These are phyloP conservation scores for Aspergillus sparsus DNA, from an alignment of 495 filamentous ascomycete genomes.

Conservation along the genomic window DNA sequence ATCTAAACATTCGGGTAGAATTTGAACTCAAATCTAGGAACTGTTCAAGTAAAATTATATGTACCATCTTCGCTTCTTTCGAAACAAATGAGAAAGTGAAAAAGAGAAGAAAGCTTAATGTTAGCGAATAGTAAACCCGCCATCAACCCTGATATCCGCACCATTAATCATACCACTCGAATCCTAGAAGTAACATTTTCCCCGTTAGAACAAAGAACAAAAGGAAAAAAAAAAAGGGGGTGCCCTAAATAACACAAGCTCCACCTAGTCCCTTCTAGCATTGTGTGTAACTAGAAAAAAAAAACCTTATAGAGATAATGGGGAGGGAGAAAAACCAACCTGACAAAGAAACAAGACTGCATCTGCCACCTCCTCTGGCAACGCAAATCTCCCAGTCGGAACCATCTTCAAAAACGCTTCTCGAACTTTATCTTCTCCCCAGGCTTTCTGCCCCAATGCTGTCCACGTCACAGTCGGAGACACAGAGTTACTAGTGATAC, in stretches of 20 bases:
- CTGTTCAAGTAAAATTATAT: too few relatives aligned
- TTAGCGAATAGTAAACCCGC: conserved; percentile 43
- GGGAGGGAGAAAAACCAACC: conserved; percentile 23
- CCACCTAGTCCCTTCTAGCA: too few relatives aligned
- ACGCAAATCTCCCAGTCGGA: conserved; percentile 44
- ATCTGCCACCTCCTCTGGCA: conserved; percentile 46
- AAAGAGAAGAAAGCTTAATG: background rate
- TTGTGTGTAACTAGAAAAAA: too few relatives aligned
- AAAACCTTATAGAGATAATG: too few relatives aligned
- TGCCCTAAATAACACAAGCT: background rate
- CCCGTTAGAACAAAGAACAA: conserved; percentile 11
- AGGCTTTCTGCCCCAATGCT: conserved; percentile 41
- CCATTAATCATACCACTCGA: conserved; percentile 49
- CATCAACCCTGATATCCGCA: conserved; percentile 46
- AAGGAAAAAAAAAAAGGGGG: background rate
- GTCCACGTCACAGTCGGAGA: conserved; percentile 48
- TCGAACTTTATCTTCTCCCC: conserved; percentile 35
- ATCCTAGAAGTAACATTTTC: conserved; percentile 26
- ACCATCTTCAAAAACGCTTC: conserved; percentile 40
- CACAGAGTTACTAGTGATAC: conserved; percentile 41
- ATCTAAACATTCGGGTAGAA: too few relatives aligned
- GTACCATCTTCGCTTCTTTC: too few relatives aligned
- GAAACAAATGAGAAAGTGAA: conserved; percentile 7
- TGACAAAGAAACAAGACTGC: conserved; percentile 42
- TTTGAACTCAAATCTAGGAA: too few relatives aligned